Percentiles rank a stretch among this genome's conserved stretches.
These are phyloP conservation scores for Lotmaria passim DNA, from an alignment of 208 protist genomes.

Conservation along the genomic window DNA sequence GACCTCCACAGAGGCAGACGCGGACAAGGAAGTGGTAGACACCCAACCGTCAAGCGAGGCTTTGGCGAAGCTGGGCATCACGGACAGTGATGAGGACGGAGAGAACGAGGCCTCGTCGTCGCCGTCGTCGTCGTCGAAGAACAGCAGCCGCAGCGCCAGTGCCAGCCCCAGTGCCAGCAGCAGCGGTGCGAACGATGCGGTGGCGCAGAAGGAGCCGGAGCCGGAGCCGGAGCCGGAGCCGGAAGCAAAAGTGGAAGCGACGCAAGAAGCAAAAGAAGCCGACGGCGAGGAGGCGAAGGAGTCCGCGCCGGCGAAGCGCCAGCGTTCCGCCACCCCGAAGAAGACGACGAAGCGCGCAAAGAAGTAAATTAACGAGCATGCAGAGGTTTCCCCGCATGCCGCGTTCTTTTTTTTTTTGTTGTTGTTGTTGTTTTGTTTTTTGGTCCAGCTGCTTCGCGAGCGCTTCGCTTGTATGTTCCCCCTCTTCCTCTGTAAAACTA, in stretches of 20 bases:
- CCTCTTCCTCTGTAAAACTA: no score
- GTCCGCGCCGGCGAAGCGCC: slow-evolving; percentile 36
- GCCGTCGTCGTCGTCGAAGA: slow-evolving; percentile 39
- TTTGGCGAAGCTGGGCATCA: slow-evolving; percentile 33
- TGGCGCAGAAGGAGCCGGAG: slow-evolving; percentile 5
- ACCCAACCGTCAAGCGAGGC: slow-evolving; percentile 11
- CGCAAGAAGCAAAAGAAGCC: slow-evolving; percentile 26
- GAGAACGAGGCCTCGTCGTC: slow-evolving; percentile 17
- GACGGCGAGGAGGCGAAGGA: slow-evolving; percentile 29
- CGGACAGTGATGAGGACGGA: slow-evolving; percentile 40
- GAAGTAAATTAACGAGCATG: slow-evolving; percentile 44
- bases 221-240: slow-evolving; percentile 11
- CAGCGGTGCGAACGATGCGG: slow-evolving; percentile 3
- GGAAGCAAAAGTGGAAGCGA: slow-evolving; percentile 11
- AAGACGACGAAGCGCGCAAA: slow-evolving; percentile 58
- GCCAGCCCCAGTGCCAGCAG: slow-evolving; percentile 12
- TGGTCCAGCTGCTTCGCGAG: no score
- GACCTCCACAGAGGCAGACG: neutral
- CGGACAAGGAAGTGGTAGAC: neutral
- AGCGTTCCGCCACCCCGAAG: slow-evolving; percentile 17
- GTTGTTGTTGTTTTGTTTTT: neutral
- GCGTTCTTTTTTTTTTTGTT: slow-evolving; percentile 9
- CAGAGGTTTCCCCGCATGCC: neutral
- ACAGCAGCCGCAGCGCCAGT: slow-evolving; percentile 22
- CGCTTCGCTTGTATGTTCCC: no score